Base-by-base conservation (phyloP, 2,329 filamentous ascomycete species). In the Phyllosticta capitalensis region DNA sequence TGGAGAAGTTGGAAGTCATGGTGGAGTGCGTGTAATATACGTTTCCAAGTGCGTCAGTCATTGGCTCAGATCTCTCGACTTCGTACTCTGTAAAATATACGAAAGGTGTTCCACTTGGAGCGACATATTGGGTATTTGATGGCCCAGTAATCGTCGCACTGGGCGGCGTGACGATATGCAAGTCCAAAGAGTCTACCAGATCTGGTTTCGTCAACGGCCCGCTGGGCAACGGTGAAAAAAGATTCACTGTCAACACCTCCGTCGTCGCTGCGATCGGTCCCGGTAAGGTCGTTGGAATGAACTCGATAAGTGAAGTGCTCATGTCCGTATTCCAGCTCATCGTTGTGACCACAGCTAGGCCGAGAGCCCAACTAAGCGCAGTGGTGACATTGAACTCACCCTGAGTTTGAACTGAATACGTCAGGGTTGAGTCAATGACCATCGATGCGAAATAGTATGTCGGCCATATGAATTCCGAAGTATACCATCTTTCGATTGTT, bases 41-140 rank as follows among this genome's bases (percentile, higher is more conserved):
- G 9, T 63, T 65, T 9, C 72, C 71, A 58, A 72, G 65, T 10
- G 58, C 55, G 20, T 63, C 52, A 5, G 63, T 66, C 14, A 65
- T 65, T 3, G 64, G 63, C n/a, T 64, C 59, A 45, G 67, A 67
- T 26, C 61, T 69, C 55, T 74, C 71, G n/a, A 78, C 67, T 60
- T 77, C 74, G 61, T 77, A 78, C 5, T 67, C 66, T 19, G 71
- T 73, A 63, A 78, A 76, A 61, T 75, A 73, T 6, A 77, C 70
- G 52, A 76, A 75, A 0, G 75, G 72, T 0, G 74, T 76, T 52
- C 64, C 67, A 17, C 69, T 71, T 3, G 68, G 62, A 57, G 63
- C 64, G 22, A 65, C 60, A 45, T 52, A 61, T 2, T 56, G 54
- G n/a, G 67, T 70, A 7, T 58, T 38, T 28, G 68, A 67, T 12